Percentiles rank a stretch among this genome's conserved stretches.
Conservation (phyloP, 768 basidiomycete species). For the Suillus tomentosus region DNA sequence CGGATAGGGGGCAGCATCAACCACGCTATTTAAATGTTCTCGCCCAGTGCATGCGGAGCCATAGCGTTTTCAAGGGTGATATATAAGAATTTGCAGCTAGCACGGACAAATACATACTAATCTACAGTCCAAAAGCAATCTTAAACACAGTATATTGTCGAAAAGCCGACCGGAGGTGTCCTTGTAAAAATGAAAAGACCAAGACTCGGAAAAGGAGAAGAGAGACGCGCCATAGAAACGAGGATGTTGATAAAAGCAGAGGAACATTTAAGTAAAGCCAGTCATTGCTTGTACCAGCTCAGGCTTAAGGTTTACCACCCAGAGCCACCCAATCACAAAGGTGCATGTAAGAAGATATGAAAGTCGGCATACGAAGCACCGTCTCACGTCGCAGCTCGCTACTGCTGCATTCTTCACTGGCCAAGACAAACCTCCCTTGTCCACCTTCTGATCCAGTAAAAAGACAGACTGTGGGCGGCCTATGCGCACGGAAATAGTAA, state of each 20-base stretch:
- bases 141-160: neutral
- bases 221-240: neutral
- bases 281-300: neutral
- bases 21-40: slow-evolving; percentile 29
- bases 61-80: no score
- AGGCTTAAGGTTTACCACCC: neutral
- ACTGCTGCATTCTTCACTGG: slow-evolving; percentile 21
- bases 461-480: slow-evolving; percentile 28
- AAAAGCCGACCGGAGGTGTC: no score
- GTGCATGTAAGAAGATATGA: slow-evolving; percentile 20
- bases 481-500: slow-evolving; percentile 26
- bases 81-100: no score
- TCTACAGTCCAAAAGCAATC: no score
- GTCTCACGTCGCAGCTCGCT: slow-evolving; percentile 27
- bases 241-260: neutral
- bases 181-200: neutral
- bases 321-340: slow-evolving; percentile 27
- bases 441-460: slow-evolving; percentile 23
- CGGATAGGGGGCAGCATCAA: slow-evolving; percentile 38
- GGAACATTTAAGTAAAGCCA: neutral
- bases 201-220: neutral
- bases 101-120: no score
- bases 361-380: slow-evolving; percentile 26
- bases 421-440: slow-evolving; percentile 26
- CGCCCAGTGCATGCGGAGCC: no score